Base-by-base conservation (phyloP, 257 asterid species). In the Scutellaria minor region DNA sequence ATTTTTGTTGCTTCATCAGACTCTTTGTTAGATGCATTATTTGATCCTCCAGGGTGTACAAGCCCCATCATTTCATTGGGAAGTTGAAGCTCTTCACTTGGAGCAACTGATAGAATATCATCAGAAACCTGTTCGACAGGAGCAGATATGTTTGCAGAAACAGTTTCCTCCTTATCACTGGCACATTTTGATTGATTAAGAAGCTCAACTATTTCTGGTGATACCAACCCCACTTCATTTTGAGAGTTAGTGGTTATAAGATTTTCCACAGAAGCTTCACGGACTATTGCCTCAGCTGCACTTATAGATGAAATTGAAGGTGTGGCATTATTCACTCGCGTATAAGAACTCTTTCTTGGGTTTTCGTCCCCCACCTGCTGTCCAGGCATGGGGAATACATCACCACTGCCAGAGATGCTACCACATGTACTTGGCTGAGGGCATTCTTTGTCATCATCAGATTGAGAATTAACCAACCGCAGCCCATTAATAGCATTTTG, bases 381-480 rank as follows among this genome's bases (percentile, higher is more conserved):
- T 24, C 57, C 76, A 70, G 75, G 51, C 53, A 67, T n/a, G 54
- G 64, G 53, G 47, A 24, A 59, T 64, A 14, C 71, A 48, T 58
- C 47, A 50, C 57, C 80, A 11, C 37, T 54, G 52, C 54, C 72
- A 74, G 37, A 35, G 20, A 14, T 45, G 10, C 45, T 12, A 39
- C 40, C 35, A 60, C 24, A 35, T 56, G 81, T 66, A 56, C 66
- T 27, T 41, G 66, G 71, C 75, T 51, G 75, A 57, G 63, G 63
- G 77, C 62, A 57, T 41, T 52, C 79, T 68, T 48, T 79, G 69
- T 75, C 80, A 62, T 78, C 56, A 66, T 50, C 72, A 35, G 73
- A 72, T 76, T 78, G 77, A 79, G 83, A 79, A 71, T 51, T 81
- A 75, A 58, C 68, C 45, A 72, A 66, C 72, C 39, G 76, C 51